These are phyloP conservation scores for Magnusiomyces suaveolens DNA, from an alignment of 1,139 yeast genomes.

Conservation along the genomic window DNA sequence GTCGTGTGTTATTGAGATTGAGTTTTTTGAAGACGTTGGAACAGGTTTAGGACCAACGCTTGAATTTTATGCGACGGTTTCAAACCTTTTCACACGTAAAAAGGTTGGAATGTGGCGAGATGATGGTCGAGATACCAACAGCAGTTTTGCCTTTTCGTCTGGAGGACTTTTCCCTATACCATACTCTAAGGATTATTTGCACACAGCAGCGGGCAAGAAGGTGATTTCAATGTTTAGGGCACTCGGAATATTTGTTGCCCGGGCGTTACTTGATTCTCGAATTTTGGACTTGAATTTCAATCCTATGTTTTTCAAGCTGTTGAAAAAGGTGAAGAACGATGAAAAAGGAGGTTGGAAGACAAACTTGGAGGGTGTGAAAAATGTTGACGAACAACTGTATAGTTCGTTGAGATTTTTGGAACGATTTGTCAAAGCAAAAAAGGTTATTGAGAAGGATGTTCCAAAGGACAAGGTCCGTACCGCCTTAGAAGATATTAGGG, in stretches of 20 bases:
- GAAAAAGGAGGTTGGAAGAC: constrained; percentile 14
- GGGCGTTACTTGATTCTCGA: constrained; percentile 79
- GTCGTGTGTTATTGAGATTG: constrained; percentile 78
- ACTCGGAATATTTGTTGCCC: constrained; percentile 75
- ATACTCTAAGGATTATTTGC: constrained; percentile 24
- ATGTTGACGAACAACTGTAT: constrained; percentile 53
- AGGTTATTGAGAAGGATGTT: constrained; percentile 15
- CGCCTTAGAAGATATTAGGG: constrained; percentile 27
- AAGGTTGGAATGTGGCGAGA: constrained; percentile 63
- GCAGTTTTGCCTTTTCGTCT: constrained; percentile 37
- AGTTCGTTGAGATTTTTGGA: constrained; percentile 48
- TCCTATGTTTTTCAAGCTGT: constrained; percentile 45
- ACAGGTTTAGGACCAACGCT: constrained; percentile 94
- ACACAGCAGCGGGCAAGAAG: constrained; percentile 32
- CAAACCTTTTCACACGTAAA: constrained; percentile 57
- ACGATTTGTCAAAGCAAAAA: constrained; percentile 33
- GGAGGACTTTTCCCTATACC: constrained; percentile 73
- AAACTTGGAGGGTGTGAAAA: constrained; percentile 38
- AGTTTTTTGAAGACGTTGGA: constrained; percentile 87
- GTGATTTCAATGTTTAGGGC: constrained; percentile 49
- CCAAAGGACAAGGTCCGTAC: constrained; percentile 19
- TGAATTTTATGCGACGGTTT: constrained; percentile 79
- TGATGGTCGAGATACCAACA: constrained; percentile 30
- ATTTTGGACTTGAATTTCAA: constrained; percentile 76
- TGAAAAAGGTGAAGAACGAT: neutral